phyloP scores from a whole-genome alignment of 768 basidiomycete species.

The Dentipellis fragilis region DNA sequence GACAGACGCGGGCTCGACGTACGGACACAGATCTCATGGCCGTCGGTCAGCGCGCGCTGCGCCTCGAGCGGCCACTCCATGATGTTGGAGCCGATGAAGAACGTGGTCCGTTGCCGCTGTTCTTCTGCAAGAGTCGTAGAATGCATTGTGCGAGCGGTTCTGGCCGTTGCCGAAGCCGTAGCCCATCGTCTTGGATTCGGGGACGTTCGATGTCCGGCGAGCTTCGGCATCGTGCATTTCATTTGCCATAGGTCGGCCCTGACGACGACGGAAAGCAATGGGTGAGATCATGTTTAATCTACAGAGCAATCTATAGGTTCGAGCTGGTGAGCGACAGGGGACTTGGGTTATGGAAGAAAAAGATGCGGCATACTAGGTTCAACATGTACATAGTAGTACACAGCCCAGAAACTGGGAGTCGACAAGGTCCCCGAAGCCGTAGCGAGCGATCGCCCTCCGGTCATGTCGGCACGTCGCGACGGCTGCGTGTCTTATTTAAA shows the following conservation, averaged over 20 bases:
- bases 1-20: slow-evolving; percentile 25
- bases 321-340: too few relatives aligned
- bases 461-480: too few relatives aligned
- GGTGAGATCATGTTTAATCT: too few relatives aligned
- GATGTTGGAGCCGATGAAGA: slow-evolving; percentile 51
- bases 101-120: slow-evolving; percentile 57
- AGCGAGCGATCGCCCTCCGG: too few relatives aligned
- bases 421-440: too few relatives aligned
- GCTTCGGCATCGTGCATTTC: slow-evolving; percentile 44
- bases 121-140: slow-evolving; percentile 39
- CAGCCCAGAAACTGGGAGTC: too few relatives aligned
- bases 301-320: too few relatives aligned
- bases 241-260: slow-evolving; percentile 33
- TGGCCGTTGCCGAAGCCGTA: slow-evolving; percentile 61
- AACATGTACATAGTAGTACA: too few relatives aligned
- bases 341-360: too few relatives aligned
- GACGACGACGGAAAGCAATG: too few relatives aligned
- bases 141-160: slow-evolving; percentile 53
- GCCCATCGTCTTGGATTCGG: slow-evolving; percentile 49
- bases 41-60: slow-evolving; percentile 41
- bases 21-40: slow-evolving; percentile 50
- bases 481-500: too few relatives aligned
- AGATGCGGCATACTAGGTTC: too few relatives aligned
- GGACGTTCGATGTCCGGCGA: slow-evolving; percentile 26
- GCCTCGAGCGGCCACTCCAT: slow-evolving; percentile 47